Evolutionary conservation across 1,284 basidiomycete genomes (phyloP), one percentile per base, ranked within the genome.

Genomic region (Volvariella surrecta): DNA sequence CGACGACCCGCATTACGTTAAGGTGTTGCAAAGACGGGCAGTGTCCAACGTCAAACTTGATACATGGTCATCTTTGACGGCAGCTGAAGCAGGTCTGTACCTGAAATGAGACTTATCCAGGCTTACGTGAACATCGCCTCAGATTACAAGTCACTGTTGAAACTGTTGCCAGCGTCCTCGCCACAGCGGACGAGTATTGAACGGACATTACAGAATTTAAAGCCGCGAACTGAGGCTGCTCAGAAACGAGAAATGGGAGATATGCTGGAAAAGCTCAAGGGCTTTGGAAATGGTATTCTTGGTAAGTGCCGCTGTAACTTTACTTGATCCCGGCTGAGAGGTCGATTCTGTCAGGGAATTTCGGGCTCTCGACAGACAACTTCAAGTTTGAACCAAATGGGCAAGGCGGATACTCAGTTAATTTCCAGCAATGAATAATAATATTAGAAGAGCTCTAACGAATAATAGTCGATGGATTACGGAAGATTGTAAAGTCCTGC

Each of bases 351-450:
- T 2, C 49, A 89, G 87, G 86, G 2, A 82, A 82, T 49, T 93
- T 94, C 57, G 91, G 90, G 11, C 60, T 94, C 48, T 91, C 85
- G 18, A 93, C 90, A 0, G 81, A 94, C 56, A 94, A 91, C 65
- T 99, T 99, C 74, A 86, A 97, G 64, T 90, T 99, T 54, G 82
- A 83, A 47, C 88, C 88, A 17, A 92, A 92, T 50, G 87, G 87
- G 15, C 83, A 93, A 52, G 95, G 95, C 20, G 91, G 94, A 0
- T 98, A 97, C 66, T 89, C 85, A 1, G 79, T 98, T 74, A 88
- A 91, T 53, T 97, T 98, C 54, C 68, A 70, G 21, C 69, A 55
- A 50, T 78, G 32, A 64, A 46, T 35, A 30, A 34, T 39, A 21
- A 30, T 35, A 22, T 39, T 30, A 21, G 39, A 13, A 11, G 13